Evolutionary conservation across 257 asterid genomes (phyloP).

Genomic region (Petunia axillaris): DNA sequence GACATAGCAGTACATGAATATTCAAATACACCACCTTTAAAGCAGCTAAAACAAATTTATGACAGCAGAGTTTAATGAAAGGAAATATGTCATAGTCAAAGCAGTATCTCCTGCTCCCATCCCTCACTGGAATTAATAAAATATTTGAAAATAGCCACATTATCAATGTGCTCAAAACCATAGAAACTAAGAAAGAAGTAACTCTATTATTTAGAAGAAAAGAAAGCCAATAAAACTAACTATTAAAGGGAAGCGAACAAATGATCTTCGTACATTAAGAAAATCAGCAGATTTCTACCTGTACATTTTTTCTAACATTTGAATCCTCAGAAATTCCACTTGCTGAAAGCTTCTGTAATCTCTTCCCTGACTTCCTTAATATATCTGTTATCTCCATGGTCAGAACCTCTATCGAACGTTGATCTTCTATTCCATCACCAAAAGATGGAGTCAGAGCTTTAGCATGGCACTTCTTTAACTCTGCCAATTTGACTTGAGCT

Average conservation of each 20-base stretch:
- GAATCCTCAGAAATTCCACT: slow-evolving; percentile 25
- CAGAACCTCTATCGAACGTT: slow-evolving; percentile 24
- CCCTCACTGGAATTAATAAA: not conserved
- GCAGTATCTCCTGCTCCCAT: not conserved
- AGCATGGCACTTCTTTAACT: slow-evolving; percentile 24
- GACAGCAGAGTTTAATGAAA: slow-evolving; percentile 14
- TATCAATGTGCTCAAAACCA: not conserved
- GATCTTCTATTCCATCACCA: slow-evolving; percentile 26
- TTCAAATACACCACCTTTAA: not conserved
- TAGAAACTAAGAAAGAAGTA: not conserved
- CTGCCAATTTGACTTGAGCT: slow-evolving; percentile 22
- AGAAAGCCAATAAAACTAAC: not conserved
- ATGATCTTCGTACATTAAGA: slow-evolving; percentile 1
- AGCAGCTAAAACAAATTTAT: not conserved
- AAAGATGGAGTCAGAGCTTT: slow-evolving; percentile 26
- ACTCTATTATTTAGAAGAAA: not conserved
- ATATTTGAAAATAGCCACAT: not conserved
- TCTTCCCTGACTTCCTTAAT: slow-evolving; percentile 29
- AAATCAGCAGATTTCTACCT: slow-evolving; percentile 20
- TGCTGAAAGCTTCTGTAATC: slow-evolving; percentile 29
- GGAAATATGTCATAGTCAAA: not conserved
- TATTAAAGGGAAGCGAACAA: not conserved
- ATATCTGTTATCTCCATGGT: slow-evolving; percentile 19
- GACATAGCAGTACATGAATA: slow-evolving; percentile 2
- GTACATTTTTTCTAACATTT: slow-evolving; percentile 24